These are phyloP conservation scores for Sphaerulina musiva DNA, from an alignment of 2,329 filamentous ascomycete species.

Conservation along the genomic window DNA sequence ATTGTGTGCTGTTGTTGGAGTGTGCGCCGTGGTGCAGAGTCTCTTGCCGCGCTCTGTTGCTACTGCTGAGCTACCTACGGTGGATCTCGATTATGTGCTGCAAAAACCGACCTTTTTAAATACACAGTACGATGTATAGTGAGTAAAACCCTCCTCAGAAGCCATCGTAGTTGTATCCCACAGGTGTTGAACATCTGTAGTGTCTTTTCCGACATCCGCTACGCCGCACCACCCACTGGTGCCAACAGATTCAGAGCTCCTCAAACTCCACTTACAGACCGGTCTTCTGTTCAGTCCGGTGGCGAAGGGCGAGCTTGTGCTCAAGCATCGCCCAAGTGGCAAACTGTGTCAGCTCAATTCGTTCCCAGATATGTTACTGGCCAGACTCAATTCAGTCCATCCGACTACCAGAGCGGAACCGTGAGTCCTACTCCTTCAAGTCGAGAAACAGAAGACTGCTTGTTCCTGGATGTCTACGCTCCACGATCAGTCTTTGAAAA, in stretches of 20 bases:
- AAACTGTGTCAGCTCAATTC: slow-evolving; percentile 29
- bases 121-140: slow-evolving; percentile 23
- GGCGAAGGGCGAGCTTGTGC: slow-evolving; percentile 40
- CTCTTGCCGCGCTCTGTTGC: background rate
- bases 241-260: slow-evolving; percentile 48
- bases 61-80: slow-evolving; percentile 35
- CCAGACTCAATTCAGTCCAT: slow-evolving; percentile 13
- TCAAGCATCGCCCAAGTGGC: slow-evolving; percentile 44
- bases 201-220: slow-evolving; percentile 53
- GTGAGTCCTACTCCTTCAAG: slow-evolving; percentile 24
- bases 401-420: slow-evolving; percentile 10
- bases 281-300: slow-evolving; percentile 43
- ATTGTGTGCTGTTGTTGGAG: background rate
- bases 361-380: slow-evolving; percentile 26
- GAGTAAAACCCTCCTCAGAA: background rate
- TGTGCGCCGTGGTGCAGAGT: background rate
- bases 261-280: slow-evolving; percentile 35
- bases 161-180: background rate
- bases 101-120: slow-evolving; percentile 45
- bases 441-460: slow-evolving; percentile 36
- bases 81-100: slow-evolving; percentile 51
- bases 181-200: slow-evolving; percentile 30
- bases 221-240: slow-evolving; percentile 49
- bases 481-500: slow-evolving; percentile 34
- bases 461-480: slow-evolving; percentile 38